Evolutionary conservation across 2,329 filamentous ascomycete genomes (phyloP).

Genomic region (Xylaria sp.): DNA sequence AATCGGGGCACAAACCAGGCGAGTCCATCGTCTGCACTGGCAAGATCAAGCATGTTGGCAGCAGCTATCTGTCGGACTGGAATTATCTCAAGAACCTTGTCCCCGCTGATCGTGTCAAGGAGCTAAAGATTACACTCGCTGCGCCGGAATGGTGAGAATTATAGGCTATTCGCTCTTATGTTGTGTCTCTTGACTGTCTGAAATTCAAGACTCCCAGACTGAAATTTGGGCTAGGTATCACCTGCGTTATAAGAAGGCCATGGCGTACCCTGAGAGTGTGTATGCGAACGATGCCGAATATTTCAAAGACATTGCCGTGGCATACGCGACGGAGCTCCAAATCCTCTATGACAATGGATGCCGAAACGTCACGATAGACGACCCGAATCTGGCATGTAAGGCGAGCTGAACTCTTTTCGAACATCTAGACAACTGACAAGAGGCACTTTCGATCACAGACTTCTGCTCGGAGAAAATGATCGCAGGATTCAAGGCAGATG

Average conservation of each 20-base stretch:
- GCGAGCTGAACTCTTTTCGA: conserved; percentile 20
- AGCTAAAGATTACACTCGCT: conserved; percentile 65
- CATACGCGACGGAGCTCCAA: conserved; percentile 67
- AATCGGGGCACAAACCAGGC: conserved; percentile 60
- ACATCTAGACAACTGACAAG: conserved; percentile 11
- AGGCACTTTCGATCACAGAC: conserved; percentile 57
- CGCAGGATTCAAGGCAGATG: conserved; percentile 75
- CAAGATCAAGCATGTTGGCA: conserved; percentile 60
- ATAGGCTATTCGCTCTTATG: background rate
- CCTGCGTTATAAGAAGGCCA: conserved; percentile 64
- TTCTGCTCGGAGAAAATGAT: conserved; percentile 81
- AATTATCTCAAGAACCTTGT: conserved; percentile 59
- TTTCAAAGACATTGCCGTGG: conserved; percentile 72
- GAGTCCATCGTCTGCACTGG: conserved; percentile 59
- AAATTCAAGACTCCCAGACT: conserved; percentile 11
- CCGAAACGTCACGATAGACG: conserved; percentile 74
- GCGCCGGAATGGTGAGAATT: conserved; percentile 59
- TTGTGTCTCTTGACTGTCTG: background rate
- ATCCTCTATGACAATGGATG: conserved; percentile 71
- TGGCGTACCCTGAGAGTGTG: conserved; percentile 67
- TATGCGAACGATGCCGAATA: conserved; percentile 71
- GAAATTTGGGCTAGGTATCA: conserved; percentile 57
- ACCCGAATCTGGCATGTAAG: conserved; percentile 74
- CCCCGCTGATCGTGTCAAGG: conserved; percentile 69
- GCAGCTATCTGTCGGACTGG: conserved; percentile 57